Percentiles rank a stretch among this genome's conserved stretches.
Evolutionary conservation across 495 filamentous ascomycete species (phyloP).

Genomic region (Aspergillus taichungensis): DNA sequence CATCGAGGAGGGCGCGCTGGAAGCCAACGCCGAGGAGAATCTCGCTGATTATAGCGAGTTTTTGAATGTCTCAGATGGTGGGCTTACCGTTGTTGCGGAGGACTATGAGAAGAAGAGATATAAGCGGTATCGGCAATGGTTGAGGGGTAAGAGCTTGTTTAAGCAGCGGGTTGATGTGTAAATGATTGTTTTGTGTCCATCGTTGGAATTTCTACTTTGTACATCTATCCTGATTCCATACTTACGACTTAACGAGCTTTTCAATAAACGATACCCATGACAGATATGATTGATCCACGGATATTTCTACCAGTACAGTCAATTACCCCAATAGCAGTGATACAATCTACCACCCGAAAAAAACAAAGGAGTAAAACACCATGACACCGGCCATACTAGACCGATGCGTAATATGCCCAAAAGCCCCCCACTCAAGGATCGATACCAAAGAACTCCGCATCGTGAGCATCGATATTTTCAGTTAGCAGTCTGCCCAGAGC

Average conservation of each 20-base stretch:
- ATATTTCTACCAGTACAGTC: no score
- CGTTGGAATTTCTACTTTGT: slow-evolving; percentile 3
- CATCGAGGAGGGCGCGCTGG: slow-evolving; percentile 23
- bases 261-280: not conserved
- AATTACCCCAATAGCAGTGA: not conserved
- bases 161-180: slow-evolving; percentile 72
- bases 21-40: slow-evolving; percentile 53
- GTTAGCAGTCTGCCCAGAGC: slow-evolving; percentile 21
- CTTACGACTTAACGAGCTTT: no score
- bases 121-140: slow-evolving; percentile 90
- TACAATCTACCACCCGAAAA: not conserved
- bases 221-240: not conserved
- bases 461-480: slow-evolving; percentile 10
- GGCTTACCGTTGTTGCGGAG: slow-evolving; percentile 76
- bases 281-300: no score
- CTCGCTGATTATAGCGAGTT: slow-evolving; percentile 66
- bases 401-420: no score
- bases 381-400: not conserved
- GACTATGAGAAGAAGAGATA: slow-evolving; percentile 87
- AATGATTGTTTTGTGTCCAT: no score
- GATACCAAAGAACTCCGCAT: slow-evolving; percentile 8
- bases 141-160: slow-evolving; percentile 85
- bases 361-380: not conserved
- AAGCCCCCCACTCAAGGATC: not conserved
- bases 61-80: slow-evolving; percentile 66